Evolutionary conservation across 2,329 filamentous ascomycete genomes (phyloP).

Genomic region (Arthrobotrys musiformis): DNA sequence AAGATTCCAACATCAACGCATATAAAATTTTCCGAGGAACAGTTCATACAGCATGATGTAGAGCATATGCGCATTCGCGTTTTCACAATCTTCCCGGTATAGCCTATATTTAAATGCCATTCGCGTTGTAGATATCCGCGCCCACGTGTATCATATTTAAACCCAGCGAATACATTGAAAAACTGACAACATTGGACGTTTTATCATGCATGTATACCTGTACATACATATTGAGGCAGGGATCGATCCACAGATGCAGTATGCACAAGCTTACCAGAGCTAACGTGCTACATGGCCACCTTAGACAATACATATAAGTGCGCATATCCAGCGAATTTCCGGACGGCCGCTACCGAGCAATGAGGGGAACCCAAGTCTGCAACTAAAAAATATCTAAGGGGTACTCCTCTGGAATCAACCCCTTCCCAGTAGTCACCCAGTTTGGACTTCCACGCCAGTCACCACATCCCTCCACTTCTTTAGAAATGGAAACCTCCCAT

Average conservation of each 20-base stretch:
- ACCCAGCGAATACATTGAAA: not conserved
- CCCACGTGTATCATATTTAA: slow-evolving; percentile 1
- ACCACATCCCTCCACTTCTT: slow-evolving; percentile 14
- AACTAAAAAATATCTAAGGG: slow-evolving; percentile 16
- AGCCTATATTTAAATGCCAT: not conserved
- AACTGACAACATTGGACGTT: not conserved
- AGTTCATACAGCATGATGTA: slow-evolving; percentile 2
- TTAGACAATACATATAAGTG: not conserved
- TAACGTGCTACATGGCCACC: not conserved
- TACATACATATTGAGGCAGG: not conserved
- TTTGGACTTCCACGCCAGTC: slow-evolving; percentile 24
- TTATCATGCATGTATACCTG: not conserved
- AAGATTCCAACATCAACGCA: slow-evolving; percentile 18
- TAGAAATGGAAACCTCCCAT: slow-evolving; percentile 28
- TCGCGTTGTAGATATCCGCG: not conserved
- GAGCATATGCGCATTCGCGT: not conserved
- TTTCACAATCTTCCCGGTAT: not conserved
- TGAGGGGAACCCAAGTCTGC: not conserved
- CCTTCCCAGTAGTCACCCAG: slow-evolving; percentile 37
- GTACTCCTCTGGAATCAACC: not conserved
- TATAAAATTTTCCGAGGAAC: slow-evolving; percentile 9
- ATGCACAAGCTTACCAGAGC: not conserved
- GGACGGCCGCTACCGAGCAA: too few relatives aligned
- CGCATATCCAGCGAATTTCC: not conserved
- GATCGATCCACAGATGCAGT: not conserved